Base-by-base conservation (phyloP, 495 filamentous ascomycete species). In the Daldinia concentrica region DNA sequence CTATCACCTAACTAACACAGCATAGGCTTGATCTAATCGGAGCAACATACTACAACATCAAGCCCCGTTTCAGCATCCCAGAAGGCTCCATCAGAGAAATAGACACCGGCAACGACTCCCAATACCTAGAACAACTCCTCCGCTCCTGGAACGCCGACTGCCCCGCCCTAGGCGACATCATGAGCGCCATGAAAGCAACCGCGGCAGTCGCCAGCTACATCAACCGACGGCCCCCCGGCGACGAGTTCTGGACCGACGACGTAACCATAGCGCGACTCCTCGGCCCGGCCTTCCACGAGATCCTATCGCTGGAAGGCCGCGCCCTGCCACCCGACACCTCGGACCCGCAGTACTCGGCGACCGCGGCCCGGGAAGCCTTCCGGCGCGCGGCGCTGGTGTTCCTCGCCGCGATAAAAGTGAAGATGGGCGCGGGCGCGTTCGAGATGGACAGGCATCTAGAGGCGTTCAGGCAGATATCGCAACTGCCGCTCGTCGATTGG, bases 121-220 rank as follows among this genome's bases (percentile, higher is more conserved):
- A 26, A 14, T 71, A 73, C 55, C 45, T 77, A 7, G 48, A 71
- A 7, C 50, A 45, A 7, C 37, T 77, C 0, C 56, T 77, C 8
- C 6, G 19, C 8, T 58, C 66, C n/a, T 75, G 75, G 75, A 39
- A 77, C 39, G 56, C 29, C 3, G 17, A 61, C 17, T 77, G 72
- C 27, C 72, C 75, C 29, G 4, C 69, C 6, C 62, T 77, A 0
- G 72, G 69, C 34, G 75, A 77, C 17, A 71, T 77, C 29, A 66
- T 58, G 54, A 51, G 58, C 24, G 75, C 75, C 45, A 64, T 77
- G 45, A 62, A 58, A 37, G 66, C 72, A 0, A 73, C 66, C 0
- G 75, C 75, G 4, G 62, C 72, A 5, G 75, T 68, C 14, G 75
- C 75, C 29, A 73, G 32, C 58, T 77, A 72, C 54, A 66, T 75